phyloP scores from a whole-genome alignment of 2,329 filamentous ascomycete genomes.

The Chaetomium sp. region DNA sequence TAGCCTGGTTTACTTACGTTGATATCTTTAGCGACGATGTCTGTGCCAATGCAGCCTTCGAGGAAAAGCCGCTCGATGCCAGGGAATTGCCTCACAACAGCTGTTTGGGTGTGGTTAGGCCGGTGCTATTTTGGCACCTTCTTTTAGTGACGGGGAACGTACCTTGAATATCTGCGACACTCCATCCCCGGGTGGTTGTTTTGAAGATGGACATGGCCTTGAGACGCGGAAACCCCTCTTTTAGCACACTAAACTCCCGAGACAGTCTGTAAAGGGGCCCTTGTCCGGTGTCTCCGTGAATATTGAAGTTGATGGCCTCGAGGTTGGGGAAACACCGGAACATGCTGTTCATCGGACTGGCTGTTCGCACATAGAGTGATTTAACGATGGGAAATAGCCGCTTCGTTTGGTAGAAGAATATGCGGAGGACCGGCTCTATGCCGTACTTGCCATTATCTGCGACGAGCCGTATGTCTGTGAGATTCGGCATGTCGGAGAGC shows the following conservation, averaged over 20 bases:
- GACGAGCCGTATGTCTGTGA: slow-evolving; percentile 1
- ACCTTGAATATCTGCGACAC: not conserved
- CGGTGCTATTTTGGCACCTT: not conserved
- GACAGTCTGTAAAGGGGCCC: not conserved
- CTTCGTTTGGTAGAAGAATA: not conserved
- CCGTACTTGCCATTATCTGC: slow-evolving; percentile 6
- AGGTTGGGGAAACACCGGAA: slow-evolving; percentile 13
- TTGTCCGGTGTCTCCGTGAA: not conserved
- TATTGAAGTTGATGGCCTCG: slow-evolving; percentile 14
- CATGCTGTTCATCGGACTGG: not conserved
- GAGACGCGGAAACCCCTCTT: not conserved
- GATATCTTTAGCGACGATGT: not conserved
- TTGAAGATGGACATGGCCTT: slow-evolving; percentile 10
- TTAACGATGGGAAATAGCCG: not conserved
- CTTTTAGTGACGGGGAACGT: not conserved
- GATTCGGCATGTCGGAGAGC: not conserved
- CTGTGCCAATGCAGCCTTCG: not conserved
- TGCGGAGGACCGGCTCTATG: slow-evolving; percentile 5
- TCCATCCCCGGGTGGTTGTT: not conserved
- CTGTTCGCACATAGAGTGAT: slow-evolving; percentile 7
- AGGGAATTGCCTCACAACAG: not conserved
- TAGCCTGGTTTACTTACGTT: not conserved
- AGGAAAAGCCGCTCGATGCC: slow-evolving; percentile 9
- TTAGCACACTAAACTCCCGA: not conserved
- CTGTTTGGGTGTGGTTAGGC: not conserved